phyloP scores from a whole-genome alignment of 2,329 filamentous ascomycete species.

The Hypoxylon sp. region DNA sequence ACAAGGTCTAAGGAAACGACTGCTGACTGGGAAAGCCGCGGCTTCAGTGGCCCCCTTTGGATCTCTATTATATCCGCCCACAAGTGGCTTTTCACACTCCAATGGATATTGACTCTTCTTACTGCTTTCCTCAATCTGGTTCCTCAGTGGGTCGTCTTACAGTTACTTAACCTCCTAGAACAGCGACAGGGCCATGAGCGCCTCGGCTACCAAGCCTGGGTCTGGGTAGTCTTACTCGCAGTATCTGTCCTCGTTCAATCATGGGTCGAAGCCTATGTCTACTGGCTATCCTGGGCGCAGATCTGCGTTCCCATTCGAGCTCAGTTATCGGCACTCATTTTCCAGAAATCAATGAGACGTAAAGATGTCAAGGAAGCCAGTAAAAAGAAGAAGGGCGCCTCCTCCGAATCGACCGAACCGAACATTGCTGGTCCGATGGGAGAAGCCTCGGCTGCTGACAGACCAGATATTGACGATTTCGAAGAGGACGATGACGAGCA shows the following conservation, averaged over 20 bases:
- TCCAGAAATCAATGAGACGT: conserved; percentile 81
- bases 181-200: conserved; percentile 61
- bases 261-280: conserved; percentile 75
- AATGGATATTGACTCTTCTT: conserved; percentile 70
- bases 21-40: conserved; percentile 63
- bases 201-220: conserved; percentile 70
- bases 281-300: conserved; percentile 75
- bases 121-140: conserved; percentile 74
- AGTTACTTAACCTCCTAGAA: conserved; percentile 77
- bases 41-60: conserved; percentile 70
- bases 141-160: conserved; percentile 78
- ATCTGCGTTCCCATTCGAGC: conserved; percentile 76
- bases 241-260: conserved; percentile 69
- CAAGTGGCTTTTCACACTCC: conserved; percentile 67
- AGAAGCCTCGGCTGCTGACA: conserved; percentile 51
- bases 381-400: conserved; percentile 62
- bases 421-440: conserved; percentile 50
- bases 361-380: conserved; percentile 80
- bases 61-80: conserved; percentile 72
- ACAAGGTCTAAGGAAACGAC: conserved; percentile 67
- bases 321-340: conserved; percentile 79
- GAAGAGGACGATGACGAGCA: conserved; percentile 62
- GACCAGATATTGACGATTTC: conserved; percentile 55
- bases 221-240: conserved; percentile 77
- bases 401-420: conserved; percentile 52